Conservation (phyloP, 768 basidiomycete species). For the Mycena sanguinolenta region DNA sequence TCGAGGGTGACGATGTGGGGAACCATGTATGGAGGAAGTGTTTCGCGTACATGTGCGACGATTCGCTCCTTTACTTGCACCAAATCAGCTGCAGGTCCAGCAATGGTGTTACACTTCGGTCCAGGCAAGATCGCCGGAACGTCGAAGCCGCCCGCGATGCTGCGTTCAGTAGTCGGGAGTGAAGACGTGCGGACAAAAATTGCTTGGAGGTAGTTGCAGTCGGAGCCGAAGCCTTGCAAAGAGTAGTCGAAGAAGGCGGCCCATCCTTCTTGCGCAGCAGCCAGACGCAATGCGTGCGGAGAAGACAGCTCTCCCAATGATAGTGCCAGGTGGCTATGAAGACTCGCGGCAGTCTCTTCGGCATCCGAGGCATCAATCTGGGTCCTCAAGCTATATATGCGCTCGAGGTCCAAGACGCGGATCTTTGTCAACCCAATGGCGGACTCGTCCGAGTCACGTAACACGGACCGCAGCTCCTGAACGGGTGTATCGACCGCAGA, state of each 20-base stretch:
- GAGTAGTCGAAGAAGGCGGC: slow-evolving; percentile 12
- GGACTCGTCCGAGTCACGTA: slow-evolving; percentile 11
- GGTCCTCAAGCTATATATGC: slow-evolving; percentile 7
- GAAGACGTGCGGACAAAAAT: slow-evolving; percentile 11
- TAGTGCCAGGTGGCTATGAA: slow-evolving; percentile 3
- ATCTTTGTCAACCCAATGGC: slow-evolving; percentile 6
- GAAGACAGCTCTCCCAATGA: slow-evolving; percentile 6
- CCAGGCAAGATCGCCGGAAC: slow-evolving; percentile 7
- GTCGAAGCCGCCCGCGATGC: slow-evolving; percentile 7
- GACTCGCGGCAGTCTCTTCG: slow-evolving; percentile 9
- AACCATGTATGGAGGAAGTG: slow-evolving; percentile 8
- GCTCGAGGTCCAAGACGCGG: slow-evolving; percentile 8
- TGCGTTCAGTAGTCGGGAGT: slow-evolving; percentile 8
- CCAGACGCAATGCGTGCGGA: slow-evolving; percentile 13
- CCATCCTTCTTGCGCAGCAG: slow-evolving; percentile 10
- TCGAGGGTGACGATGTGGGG: slow-evolving; percentile 11
- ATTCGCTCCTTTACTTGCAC: slow-evolving; percentile 7
- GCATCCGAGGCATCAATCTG: slow-evolving; percentile 11
- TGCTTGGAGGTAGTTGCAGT: slow-evolving; percentile 2
- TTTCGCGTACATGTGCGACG: slow-evolving; percentile 8
- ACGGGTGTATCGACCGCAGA: slow-evolving; percentile 3
- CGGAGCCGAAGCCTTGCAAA: slow-evolving; percentile 9
- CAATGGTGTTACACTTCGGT: slow-evolving; percentile 14
- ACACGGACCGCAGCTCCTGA: slow-evolving; percentile 1
- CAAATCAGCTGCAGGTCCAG: slow-evolving; percentile 6